phyloP scores from a whole-genome alignment of 345 rosid species.

The Bretschneidera sinensis region DNA sequence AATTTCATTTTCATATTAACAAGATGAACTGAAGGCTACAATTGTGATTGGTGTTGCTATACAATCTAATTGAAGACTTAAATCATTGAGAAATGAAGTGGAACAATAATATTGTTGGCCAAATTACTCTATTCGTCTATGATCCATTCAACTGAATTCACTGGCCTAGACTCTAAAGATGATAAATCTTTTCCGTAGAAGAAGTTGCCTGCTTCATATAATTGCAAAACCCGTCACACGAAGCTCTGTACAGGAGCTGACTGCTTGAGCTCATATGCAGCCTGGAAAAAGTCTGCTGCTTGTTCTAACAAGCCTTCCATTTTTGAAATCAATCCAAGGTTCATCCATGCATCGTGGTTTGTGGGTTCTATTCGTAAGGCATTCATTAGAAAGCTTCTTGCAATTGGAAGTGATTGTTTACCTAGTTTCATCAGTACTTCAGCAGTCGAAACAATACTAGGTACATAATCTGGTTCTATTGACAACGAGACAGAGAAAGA shows the following conservation, averaged over 20 bases:
- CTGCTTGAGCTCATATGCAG: conserved; percentile 74
- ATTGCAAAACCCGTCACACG: conserved; percentile 9
- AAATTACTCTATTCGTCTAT: no score
- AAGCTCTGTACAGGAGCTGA: conserved; percentile 77
- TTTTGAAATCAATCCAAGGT: conserved; percentile 72
- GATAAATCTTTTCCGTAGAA: no score
- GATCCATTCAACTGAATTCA: neutral
- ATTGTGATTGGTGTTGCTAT: neutral
- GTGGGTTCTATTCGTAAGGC: conserved; percentile 76
- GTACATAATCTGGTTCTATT: conserved; percentile 71
- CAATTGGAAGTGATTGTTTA: conserved; percentile 47
- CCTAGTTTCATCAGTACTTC: conserved; percentile 64
- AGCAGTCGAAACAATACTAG: conserved; percentile 77
- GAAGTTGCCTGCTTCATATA: neutral
- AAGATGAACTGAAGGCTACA: neutral
- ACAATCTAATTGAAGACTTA: neutral
- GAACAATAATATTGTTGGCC: no score
- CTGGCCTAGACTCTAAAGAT: neutral
- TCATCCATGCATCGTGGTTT: conserved; percentile 76
- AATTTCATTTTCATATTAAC: neutral
- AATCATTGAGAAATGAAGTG: neutral
- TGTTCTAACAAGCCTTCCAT: conserved; percentile 70
- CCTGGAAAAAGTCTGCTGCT: conserved; percentile 91
- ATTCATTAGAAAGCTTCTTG: conserved; percentile 82
- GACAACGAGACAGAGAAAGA: conserved; percentile 67